These are phyloP conservation scores for Colletotrichum limetticola DNA, from an alignment of 2,329 filamentous ascomycete species.

Conservation along the genomic window DNA sequence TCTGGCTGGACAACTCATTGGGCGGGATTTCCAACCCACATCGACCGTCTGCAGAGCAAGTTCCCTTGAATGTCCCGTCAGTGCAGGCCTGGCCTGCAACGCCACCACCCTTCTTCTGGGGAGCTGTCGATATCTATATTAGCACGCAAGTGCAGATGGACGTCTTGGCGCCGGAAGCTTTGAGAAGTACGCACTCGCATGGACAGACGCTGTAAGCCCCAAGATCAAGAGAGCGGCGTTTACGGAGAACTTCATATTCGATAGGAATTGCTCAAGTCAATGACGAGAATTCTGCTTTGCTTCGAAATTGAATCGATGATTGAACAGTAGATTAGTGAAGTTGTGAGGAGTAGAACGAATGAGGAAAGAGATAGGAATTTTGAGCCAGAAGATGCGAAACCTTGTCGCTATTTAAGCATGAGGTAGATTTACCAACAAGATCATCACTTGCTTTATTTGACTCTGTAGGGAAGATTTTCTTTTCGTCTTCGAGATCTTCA, in stretches of 20 bases:
- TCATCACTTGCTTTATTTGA: too few relatives aligned
- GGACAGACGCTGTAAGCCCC: not conserved
- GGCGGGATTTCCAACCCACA: not conserved
- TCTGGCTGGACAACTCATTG: not conserved
- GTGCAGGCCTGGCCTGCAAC: not conserved
- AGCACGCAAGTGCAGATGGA: not conserved
- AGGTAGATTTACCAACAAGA: too few relatives aligned
- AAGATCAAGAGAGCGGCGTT: not conserved
- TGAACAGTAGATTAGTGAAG: too few relatives aligned
- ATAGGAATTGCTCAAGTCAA: not conserved
- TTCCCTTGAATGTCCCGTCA: not conserved
- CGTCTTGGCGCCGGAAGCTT: not conserved
- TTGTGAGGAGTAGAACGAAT: too few relatives aligned
- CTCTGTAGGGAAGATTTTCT: too few relatives aligned
- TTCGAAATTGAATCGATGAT: too few relatives aligned
- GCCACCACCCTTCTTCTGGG: not conserved
- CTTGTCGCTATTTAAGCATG: too few relatives aligned
- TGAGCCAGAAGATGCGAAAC: not conserved
- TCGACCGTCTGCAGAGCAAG: not conserved
- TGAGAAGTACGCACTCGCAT: not conserved
- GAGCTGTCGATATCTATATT: not conserved
- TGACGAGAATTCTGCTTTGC: too few relatives aligned
- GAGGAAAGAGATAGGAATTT: not conserved
- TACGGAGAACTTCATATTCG: not conserved
- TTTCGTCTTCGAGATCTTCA: not conserved